A percentile compares a stretch with the other conserved stretches of the same genome.
Evolutionary conservation across 495 filamentous ascomycete species (phyloP).

Genomic region (Talaromyces liani): DNA sequence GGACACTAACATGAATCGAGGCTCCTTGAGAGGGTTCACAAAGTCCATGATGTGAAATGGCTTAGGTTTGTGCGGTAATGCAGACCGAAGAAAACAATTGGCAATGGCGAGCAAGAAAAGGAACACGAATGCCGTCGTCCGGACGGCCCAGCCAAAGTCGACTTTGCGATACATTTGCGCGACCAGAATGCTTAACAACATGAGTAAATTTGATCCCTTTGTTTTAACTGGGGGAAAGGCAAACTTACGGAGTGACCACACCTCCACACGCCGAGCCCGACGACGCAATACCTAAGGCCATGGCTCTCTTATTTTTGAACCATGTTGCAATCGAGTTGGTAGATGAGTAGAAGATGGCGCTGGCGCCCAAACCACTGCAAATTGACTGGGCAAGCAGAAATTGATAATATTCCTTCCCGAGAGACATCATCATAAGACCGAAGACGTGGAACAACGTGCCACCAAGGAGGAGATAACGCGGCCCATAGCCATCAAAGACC

Average conservation of each 20-base stretch:
- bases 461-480: slow-evolving; percentile 20
- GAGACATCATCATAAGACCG: slow-evolving; percentile 65
- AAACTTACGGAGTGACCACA: slow-evolving; percentile 30
- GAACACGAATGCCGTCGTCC: slow-evolving; percentile 61
- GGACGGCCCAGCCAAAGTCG: slow-evolving; percentile 70
- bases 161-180: slow-evolving; percentile 50
- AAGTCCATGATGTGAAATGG: slow-evolving; percentile 49
- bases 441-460: slow-evolving; percentile 60
- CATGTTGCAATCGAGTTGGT: slow-evolving; percentile 56
- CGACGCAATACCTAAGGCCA: slow-evolving; percentile 62
- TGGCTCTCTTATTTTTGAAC: slow-evolving; percentile 59
- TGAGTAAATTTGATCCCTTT: too few relatives aligned
- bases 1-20: slow-evolving; percentile 33
- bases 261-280: slow-evolving; percentile 54
- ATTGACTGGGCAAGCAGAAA: slow-evolving; percentile 34
- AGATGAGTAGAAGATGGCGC: slow-evolving; percentile 53
- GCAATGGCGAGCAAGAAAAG: slow-evolving; percentile 52
- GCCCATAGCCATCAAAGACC: not conserved
- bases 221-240: too few relatives aligned
- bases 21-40: slow-evolving; percentile 50
- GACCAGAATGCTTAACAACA: slow-evolving; percentile 49
- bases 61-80: slow-evolving; percentile 50
- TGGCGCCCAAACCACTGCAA: slow-evolving; percentile 43
- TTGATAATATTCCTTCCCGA: slow-evolving; percentile 39
- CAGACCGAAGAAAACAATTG: slow-evolving; percentile 56